Evolutionary conservation across 2,329 filamentous ascomycete species (phyloP).

Genomic region (Alternaria tenuissima): DNA sequence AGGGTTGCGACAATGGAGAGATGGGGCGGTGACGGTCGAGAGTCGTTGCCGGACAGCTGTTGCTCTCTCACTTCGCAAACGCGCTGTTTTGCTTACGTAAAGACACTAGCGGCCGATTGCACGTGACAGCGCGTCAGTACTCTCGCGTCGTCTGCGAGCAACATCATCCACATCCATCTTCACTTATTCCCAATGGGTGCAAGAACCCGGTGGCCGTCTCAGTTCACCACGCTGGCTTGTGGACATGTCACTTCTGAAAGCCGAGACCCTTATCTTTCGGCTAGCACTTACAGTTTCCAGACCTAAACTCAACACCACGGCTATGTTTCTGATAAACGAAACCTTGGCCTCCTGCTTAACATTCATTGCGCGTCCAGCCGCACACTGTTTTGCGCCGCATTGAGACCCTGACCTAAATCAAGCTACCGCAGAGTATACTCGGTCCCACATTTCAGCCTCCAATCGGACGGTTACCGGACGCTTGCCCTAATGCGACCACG

Average conservation of each 20-base stretch:
- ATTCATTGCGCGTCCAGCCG: neutral
- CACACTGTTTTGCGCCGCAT: too few relatives aligned
- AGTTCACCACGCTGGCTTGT: neutral
- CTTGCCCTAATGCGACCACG: neutral
- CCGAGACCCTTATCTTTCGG: neutral
- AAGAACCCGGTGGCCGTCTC: neutral
- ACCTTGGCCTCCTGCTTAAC: neutral
- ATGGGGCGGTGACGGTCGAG: neutral
- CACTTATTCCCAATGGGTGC: neutral
- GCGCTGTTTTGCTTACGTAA: conserved; percentile 20
- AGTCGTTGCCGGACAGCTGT: conserved; percentile 12
- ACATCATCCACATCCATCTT: neutral
- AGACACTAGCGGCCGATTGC: neutral
- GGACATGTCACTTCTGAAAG: neutral
- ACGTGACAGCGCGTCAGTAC: conserved; percentile 15
- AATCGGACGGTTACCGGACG: too few relatives aligned
- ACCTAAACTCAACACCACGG: neutral
- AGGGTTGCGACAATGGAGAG: neutral
- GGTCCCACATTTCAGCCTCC: too few relatives aligned
- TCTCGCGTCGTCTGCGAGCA: neutral
- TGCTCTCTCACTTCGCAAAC: conserved; percentile 17
- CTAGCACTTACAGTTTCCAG: neutral
- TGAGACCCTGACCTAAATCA: neutral
- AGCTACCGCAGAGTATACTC: neutral
- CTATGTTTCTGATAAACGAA: neutral